Percentiles rank a stretch among this genome's conserved stretches.
Conservation (phyloP, 1,284 basidiomycete species). For the Sphagnurus paluster region DNA sequence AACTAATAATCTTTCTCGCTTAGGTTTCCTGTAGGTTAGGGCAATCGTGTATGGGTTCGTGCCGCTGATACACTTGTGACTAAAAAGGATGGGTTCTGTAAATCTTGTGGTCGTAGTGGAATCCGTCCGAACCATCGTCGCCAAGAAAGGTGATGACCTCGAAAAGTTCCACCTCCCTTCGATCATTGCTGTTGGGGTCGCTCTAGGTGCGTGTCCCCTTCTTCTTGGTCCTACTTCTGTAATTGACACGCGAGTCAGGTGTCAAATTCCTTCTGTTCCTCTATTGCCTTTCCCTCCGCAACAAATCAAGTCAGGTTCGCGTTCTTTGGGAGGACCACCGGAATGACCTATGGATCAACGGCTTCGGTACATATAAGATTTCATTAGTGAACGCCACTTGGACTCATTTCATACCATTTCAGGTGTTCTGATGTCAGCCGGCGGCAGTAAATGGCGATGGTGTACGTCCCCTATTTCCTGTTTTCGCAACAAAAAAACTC, state of each 20-base stretch:
- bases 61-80: no score
- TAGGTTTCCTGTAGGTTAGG: conserved; percentile 73
- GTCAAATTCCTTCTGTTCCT: conserved; percentile 87
- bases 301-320: conserved; percentile 85
- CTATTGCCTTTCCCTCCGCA: conserved; percentile 81
- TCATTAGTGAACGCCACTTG: background rate
- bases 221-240: background rate
- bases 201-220: conserved; percentile 59
- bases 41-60: no score
- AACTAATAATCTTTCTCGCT: conserved; percentile 12
- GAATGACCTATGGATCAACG: conserved; percentile 86
- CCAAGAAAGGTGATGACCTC: conserved; percentile 50
- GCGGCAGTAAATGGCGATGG: conserved; percentile 85
- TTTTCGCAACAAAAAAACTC: conserved; percentile 10
- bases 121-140: conserved; percentile 70
- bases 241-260: conserved; percentile 39
- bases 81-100: conserved; percentile 83
- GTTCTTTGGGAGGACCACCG: conserved; percentile 96
- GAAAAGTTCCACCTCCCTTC: conserved; percentile 81
- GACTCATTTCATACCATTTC: conserved; percentile 4
- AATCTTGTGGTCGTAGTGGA: conserved; percentile 88
- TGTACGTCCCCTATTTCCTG: conserved; percentile 50
- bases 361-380: conserved; percentile 52
- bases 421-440: conserved; percentile 62
- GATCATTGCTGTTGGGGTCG: conserved; percentile 79